Base-by-base conservation (phyloP, 495 filamentous ascomycete species). In the Astrothelium subdiscretum region DNA sequence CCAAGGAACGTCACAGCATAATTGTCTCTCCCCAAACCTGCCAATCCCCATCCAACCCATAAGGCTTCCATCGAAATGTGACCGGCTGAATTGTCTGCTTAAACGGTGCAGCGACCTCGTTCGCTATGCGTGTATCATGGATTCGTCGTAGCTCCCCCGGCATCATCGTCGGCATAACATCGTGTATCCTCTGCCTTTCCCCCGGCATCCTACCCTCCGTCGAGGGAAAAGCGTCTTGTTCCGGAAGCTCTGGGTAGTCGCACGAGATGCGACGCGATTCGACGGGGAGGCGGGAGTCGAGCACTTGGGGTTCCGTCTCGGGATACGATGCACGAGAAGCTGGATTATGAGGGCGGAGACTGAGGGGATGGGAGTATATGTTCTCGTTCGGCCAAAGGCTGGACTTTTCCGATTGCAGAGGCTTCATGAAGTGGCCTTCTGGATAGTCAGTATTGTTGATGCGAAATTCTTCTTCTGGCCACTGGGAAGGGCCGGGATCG, bases 21-120 rank as follows among this genome's bases (percentile, higher is more conserved):
- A 65, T 57, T 15, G 20, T 31, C 64, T 66, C 64, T 2, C 11
- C 51, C 64, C 64, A 62, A 26, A 66, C 57, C 24, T 60, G 51
- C 60, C 60, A 66, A 13, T 59, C 40, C 31, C 61, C 43, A 51
- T 64, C 58, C n/a, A 60, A 1, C 1, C 65, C 65, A 20, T 63
- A 1, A 18, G 65, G 61, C 44, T 63, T 63, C 20, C 43, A 54
- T 20, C 48, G 62, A 32, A 63, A 57, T 5, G 38, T 61, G 12
- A 67, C 22, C 1, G 13, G 43, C 52, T 67, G 62, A 12, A 26
- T 22, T 18, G 26, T 13, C 1, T 12, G 31, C n/a, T 57, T 29
- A 24, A 54, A 54, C 22, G 48, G 48, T 1, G 48, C 48, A 5
- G 48, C 48, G 20, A 54, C 48, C 22, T 54, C 48, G 24, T 26